These are phyloP conservation scores for Francoa sonchifolia DNA, from an alignment of 441 rosid species.

Conservation along the genomic window DNA sequence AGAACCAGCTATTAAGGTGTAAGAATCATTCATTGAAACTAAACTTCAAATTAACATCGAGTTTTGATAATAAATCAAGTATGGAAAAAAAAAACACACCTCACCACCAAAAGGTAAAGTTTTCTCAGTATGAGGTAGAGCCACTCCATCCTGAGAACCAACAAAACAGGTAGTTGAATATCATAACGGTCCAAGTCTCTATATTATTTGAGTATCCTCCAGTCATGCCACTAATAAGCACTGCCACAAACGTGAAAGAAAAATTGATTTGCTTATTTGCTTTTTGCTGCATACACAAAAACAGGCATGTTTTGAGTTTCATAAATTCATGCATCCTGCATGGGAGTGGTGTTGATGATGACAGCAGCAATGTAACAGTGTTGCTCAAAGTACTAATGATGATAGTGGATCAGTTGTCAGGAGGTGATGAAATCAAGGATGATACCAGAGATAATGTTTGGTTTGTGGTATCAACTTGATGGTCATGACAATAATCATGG, in stretches of 20 bases:
- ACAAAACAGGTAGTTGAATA: slow-evolving; percentile 14
- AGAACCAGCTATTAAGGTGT: too few relatives aligned
- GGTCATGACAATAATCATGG: too few relatives aligned
- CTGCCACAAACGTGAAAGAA: neutral
- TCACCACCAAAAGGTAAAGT: slow-evolving; percentile 96
- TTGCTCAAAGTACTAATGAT: neutral
- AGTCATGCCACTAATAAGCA: neutral
- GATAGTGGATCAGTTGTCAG: neutral
- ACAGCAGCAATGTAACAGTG: neutral
- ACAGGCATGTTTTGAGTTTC: neutral
- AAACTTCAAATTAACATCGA: neutral
- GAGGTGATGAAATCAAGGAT: neutral
- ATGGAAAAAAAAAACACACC: slow-evolving; percentile 26
- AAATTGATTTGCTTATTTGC: neutral
- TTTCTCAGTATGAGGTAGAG: slow-evolving; percentile 88
- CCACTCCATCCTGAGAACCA: slow-evolving; percentile 75
- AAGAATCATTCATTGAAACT: neutral
- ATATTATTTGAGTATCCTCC: neutral
- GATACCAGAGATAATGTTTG: neutral
- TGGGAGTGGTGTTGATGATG: neutral
- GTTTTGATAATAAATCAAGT: slow-evolving; percentile 9
- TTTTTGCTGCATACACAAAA: neutral
- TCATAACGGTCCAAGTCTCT: slow-evolving; percentile 5
- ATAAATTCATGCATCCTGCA: too few relatives aligned
- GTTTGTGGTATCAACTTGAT: too few relatives aligned